Evolutionary conservation across 2,329 filamentous ascomycete genomes (phyloP).

Genomic region (Cladosporium sp.): DNA sequence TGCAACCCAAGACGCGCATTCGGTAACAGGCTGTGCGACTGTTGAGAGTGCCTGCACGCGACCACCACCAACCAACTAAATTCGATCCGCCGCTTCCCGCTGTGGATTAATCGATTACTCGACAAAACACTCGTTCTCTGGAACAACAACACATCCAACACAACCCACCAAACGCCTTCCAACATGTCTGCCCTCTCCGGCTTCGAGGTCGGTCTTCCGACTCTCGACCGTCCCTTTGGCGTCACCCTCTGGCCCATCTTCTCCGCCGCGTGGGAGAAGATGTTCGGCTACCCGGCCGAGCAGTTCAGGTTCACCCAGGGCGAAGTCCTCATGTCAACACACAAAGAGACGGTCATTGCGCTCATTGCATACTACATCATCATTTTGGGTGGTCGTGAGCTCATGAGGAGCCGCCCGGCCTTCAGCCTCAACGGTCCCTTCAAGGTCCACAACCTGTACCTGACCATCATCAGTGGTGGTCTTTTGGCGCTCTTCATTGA

Average conservation of each 20-base stretch:
- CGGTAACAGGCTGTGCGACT: constrained; percentile 14
- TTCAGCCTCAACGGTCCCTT: constrained; percentile 88
- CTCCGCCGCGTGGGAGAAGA: constrained; percentile 75
- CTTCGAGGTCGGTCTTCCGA: constrained; percentile 61
- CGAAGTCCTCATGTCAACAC: constrained; percentile 84
- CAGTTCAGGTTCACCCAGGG: constrained; percentile 83
- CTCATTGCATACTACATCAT: constrained; percentile 87
- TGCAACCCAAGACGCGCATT: constrained; percentile 10
- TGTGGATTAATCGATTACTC: neutral
- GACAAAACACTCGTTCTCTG: neutral
- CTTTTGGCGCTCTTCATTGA: constrained; percentile 86
- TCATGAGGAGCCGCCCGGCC: constrained; percentile 83
- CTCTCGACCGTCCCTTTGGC: constrained; percentile 89
- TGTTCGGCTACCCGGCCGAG: constrained; percentile 78
- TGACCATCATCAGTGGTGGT: constrained; percentile 79
- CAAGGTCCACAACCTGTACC: constrained; percentile 94
- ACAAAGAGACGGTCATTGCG: constrained; percentile 77
- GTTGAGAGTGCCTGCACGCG: constrained; percentile 16
- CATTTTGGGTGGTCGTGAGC: constrained; percentile 87
- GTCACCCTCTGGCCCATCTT: constrained; percentile 92
- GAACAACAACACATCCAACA: neutral
- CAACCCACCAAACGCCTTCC: constrained; percentile 20
- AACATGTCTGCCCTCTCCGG: constrained; percentile 56
- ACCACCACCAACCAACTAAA: neutral
- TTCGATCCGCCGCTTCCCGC: constrained; percentile 18